These are phyloP conservation scores for Ilyonectria sp. DNA, from an alignment of 2,329 filamentous ascomycete genomes.

Conservation along the genomic window DNA sequence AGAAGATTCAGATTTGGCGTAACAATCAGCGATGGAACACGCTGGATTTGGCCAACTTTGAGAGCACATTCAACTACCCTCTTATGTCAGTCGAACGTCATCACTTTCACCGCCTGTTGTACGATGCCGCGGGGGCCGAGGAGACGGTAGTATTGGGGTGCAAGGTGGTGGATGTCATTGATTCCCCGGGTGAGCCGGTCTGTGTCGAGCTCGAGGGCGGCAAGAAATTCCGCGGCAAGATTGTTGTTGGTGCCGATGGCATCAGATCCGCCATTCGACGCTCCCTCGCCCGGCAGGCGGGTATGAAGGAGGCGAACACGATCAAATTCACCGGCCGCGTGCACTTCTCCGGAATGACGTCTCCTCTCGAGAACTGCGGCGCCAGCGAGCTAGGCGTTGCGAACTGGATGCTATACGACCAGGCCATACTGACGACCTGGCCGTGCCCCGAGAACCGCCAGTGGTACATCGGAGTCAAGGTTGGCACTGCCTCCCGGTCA, in stretches of 20 bases:
- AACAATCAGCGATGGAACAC: constrained; percentile 31
- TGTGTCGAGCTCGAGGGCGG: constrained; percentile 21
- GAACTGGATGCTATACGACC: constrained; percentile 33
- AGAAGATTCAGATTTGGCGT: constrained; percentile 28
- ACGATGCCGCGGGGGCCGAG: constrained; percentile 23
- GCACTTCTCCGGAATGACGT: constrained; percentile 27
- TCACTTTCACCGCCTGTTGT: constrained; percentile 25
- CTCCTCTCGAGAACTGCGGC: constrained; percentile 26
- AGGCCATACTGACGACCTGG: constrained; percentile 27
- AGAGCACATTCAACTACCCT: constrained; percentile 26
- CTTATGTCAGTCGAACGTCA: constrained; percentile 27
- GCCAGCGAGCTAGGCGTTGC: constrained; percentile 18
- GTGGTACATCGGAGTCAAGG: constrained; percentile 31
- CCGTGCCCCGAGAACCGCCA: constrained; percentile 25
- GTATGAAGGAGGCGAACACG: constrained; percentile 28
- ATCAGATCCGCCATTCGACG: constrained; percentile 27
- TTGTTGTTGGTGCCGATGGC: constrained; percentile 27
- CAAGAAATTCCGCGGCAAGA: constrained; percentile 24
- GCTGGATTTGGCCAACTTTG: constrained; percentile 20
- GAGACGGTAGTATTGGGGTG: constrained; percentile 20
- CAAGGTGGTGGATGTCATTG: constrained; percentile 23
- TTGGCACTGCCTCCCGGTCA: constrained; percentile 2
- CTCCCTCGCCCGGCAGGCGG: constrained; percentile 20
- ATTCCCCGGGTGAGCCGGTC: constrained; percentile 16
- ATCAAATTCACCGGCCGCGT: constrained; percentile 29